Base-by-base conservation (phyloP, 352 stramenopile genomes). In the Thalassiosira exigua region DNA sequence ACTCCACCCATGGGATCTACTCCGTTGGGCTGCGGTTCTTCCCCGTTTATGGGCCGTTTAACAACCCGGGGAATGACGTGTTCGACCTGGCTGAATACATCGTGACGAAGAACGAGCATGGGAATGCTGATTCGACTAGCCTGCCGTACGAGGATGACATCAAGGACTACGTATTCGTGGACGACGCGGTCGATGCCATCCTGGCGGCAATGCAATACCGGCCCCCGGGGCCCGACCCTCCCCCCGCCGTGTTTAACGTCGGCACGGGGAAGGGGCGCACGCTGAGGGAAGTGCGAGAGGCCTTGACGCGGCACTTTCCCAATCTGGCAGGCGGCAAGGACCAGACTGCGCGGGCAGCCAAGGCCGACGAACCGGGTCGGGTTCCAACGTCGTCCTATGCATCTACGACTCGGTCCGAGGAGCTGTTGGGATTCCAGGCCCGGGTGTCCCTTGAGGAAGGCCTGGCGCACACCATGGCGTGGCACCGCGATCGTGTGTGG, bases 181-280 rank as follows among this genome's bases (percentile, higher is more conserved):
- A 98, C 79, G 95, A 98, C 86, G 97, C 98, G 30, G 90, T 98
- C 29, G 93, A 97, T 86, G 95, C 95, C 0, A 92, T 98, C 26
- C 84, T 94, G 71, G 41, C 69, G 11, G 81, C 87, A n/a, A 91
- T 93, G 85, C 87, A 93, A 67, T 89, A 83, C 36, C 56, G 79
- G 56, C 69, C 69, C 24, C 44, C 30, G 2, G 19, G 27, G 29
- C 39, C 57, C 19, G 53, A 74, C 24, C 62, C 72, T 14, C 68
- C 75, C 24, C 79, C 84, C 1, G 66, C 90, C 2, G 80, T 93
- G 7, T 82, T 93, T 52, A 93, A 93, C 75, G 83, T 92, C 11
- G 87, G 85, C 0, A 84, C 61, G 9, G 87, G 87, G 19, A 42
- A 77, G 59, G 79, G 81, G 26, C 57, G 68, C 14, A 79, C 82